These are phyloP conservation scores for Magnusiomyces suaveolens DNA, from an alignment of 1,139 yeast genomes.

Conservation along the genomic window DNA sequence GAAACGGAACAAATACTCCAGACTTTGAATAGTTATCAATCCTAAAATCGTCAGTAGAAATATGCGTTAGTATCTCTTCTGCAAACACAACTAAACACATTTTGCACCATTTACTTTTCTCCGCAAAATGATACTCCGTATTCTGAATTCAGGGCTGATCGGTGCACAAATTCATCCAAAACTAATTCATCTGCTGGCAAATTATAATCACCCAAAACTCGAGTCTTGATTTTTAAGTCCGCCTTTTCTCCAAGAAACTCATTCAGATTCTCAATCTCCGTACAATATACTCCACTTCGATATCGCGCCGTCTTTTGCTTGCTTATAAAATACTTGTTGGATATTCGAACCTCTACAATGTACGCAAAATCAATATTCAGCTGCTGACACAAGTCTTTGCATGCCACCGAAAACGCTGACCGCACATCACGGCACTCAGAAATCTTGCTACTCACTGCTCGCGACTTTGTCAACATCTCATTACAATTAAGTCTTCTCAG, in stretches of 20 bases:
- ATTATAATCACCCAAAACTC: slow-evolving; percentile 44
- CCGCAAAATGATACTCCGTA: slow-evolving; percentile 43
- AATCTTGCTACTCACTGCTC: slow-evolving; percentile 36
- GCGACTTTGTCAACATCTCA: slow-evolving; percentile 24
- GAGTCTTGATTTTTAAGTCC: slow-evolving; percentile 36
- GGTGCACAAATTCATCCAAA: slow-evolving; percentile 41
- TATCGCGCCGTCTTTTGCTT: neutral
- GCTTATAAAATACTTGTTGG: slow-evolving; percentile 14
- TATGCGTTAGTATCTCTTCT: neutral
- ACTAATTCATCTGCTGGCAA: slow-evolving; percentile 27
- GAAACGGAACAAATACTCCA: slow-evolving; percentile 8
- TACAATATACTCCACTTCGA: slow-evolving; percentile 37
- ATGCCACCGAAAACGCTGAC: slow-evolving; percentile 27
- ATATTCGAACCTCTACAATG: slow-evolving; percentile 46
- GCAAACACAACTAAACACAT: neutral
- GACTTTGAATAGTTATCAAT: slow-evolving; percentile 2
- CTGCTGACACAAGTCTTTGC: slow-evolving; percentile 36
- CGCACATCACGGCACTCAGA: slow-evolving; percentile 34
- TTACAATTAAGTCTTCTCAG: slow-evolving; percentile 18
- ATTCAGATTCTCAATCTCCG: slow-evolving; percentile 26
- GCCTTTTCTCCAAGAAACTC: slow-evolving; percentile 20
- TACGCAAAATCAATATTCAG: slow-evolving; percentile 44
- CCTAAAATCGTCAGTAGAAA: neutral
- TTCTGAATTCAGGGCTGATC: slow-evolving; percentile 43
- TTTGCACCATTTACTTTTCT: slow-evolving; percentile 5